These are phyloP conservation scores for Hypomyces perniciosus DNA, from an alignment of 2,329 filamentous ascomycete species.

Conservation along the genomic window DNA sequence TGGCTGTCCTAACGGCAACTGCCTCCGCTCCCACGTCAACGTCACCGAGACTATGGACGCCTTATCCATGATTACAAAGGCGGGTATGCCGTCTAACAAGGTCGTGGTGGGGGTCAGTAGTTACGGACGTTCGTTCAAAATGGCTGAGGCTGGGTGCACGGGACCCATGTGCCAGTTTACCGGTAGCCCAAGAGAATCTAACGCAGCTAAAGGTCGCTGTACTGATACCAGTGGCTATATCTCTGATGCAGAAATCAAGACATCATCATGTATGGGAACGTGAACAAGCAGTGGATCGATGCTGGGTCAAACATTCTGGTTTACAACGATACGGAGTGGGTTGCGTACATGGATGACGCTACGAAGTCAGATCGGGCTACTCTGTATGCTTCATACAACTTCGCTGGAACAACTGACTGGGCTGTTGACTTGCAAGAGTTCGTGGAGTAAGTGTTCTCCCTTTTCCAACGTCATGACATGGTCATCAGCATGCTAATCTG, in stretches of 20 bases:
- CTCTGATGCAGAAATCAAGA: constrained; percentile 22
- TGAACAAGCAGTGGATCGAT: constrained; percentile 3
- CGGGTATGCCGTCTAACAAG: constrained; percentile 21
- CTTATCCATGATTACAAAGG: constrained; percentile 25
- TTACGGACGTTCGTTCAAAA: constrained; percentile 25
- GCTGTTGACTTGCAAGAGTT: constrained; percentile 18
- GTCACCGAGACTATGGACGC: constrained; percentile 23
- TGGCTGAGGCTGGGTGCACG: constrained; percentile 19
- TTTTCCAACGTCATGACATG: not conserved
- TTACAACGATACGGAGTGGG: constrained; percentile 20
- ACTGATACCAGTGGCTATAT: constrained; percentile 23
- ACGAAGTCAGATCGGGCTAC: constrained; percentile 15
- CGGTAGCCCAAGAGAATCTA: constrained; percentile 10
- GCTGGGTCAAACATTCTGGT: constrained; percentile 17
- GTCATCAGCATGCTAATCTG: constrained; percentile 20
- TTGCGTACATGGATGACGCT: constrained; percentile 18
- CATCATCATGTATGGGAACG: constrained; percentile 13
- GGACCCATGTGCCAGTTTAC: constrained; percentile 18
- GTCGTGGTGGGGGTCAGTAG: constrained; percentile 22
- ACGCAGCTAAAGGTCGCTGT: constrained; percentile 16
- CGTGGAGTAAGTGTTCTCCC: constrained; percentile 8
- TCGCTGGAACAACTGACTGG: constrained; percentile 22
- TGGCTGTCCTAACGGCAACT: constrained; percentile 15
- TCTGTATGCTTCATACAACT: constrained; percentile 15
- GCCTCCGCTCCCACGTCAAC: constrained; percentile 11